Evolutionary conservation across 1,284 basidiomycete species (phyloP), one percentile per base, ranked within the genome.

Genomic region (Rhodotorula sp.): DNA sequence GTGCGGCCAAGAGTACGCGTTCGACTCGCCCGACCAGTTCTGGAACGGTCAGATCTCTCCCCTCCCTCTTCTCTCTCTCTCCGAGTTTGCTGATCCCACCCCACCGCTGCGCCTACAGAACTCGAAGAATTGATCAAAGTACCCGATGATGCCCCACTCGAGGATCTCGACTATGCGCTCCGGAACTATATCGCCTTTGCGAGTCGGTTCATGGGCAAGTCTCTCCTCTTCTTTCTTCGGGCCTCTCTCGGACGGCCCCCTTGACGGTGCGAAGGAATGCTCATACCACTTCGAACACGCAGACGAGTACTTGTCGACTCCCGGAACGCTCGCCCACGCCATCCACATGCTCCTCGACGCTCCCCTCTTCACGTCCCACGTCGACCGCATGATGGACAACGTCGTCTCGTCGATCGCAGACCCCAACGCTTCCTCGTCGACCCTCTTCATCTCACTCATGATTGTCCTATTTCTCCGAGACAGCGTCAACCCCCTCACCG

Each of bases 341-440:
- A 89, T 90, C 78, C 83, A 85, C 48, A 82, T 90, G 51, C 83
- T 96, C 23, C 83, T 94, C 61, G 87, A 88, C 69, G 92, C 90
- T 0, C 92, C 94, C 77, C 85, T 97, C 58, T 95, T 96, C 77
- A 81, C 86, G 7, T 93, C 90, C 79, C 91, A 96, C 80, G 92
- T 91, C 3, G 92, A 93, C 79, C 85, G 93, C 49, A 94, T 95
- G 91, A 88, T 89, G 67, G 90, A 91, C 75, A 85, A 89, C 51
- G 83, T 93, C 59, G 84, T 90, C 58, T 85, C 87, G 46, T 89
- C 92, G 72, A 87, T 87, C 12, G 48, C 59, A 12, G 87, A 79
- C 84, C 86, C 80, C 90, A 91, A 78, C 77, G 89, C 81, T 15
- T 62, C 59, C 61, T 70, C 59, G 56, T 70, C 68, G 72, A 62